phyloP scores from a whole-genome alignment of 148 eudicot genomes.

The Dianthus caryophyllus region DNA sequence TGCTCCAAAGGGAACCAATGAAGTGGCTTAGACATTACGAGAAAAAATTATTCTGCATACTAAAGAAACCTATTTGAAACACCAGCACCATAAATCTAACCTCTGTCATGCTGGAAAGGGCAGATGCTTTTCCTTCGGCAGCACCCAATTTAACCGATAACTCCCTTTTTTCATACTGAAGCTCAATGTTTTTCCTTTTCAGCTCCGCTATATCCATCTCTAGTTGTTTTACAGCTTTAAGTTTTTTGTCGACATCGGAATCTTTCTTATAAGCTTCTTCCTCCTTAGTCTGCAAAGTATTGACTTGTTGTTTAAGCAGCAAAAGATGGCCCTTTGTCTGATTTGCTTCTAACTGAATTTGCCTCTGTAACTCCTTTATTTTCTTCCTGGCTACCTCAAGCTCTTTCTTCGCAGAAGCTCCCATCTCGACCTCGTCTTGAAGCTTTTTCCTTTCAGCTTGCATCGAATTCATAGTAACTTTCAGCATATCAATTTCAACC shows the following conservation, averaged over 20 bases:
- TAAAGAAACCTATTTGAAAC: neutral
- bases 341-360: conserved; percentile 83
- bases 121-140: conserved; percentile 57
- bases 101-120: conserved; percentile 85
- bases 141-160: conserved; percentile 61
- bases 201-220: conserved; percentile 79
- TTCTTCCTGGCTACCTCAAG: conserved; percentile 75
- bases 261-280: conserved; percentile 66
- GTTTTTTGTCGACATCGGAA: conserved; percentile 67
- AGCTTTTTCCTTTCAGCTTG: conserved; percentile 92
- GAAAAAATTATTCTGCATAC: neutral
- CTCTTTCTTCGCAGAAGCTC: conserved; percentile 61
- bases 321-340: conserved; percentile 92
- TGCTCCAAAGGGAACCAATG: neutral
- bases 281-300: conserved; percentile 72
- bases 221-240: conserved; percentile 61
- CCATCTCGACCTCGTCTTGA: conserved; percentile 63
- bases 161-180: conserved; percentile 93
- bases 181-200: conserved; percentile 89
- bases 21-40: neutral
- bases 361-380: conserved; percentile 87
- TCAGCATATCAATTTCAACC: conserved; percentile 88
- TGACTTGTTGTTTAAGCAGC: conserved; percentile 91
- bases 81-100: conserved; percentile 35
- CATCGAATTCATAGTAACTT: conserved; percentile 67